A percentile compares a stretch with the other conserved stretches of the same genome.
Evolutionary conservation across 176 grass and related monocot species (phyloP).

Genomic region (Poa annua): DNA sequence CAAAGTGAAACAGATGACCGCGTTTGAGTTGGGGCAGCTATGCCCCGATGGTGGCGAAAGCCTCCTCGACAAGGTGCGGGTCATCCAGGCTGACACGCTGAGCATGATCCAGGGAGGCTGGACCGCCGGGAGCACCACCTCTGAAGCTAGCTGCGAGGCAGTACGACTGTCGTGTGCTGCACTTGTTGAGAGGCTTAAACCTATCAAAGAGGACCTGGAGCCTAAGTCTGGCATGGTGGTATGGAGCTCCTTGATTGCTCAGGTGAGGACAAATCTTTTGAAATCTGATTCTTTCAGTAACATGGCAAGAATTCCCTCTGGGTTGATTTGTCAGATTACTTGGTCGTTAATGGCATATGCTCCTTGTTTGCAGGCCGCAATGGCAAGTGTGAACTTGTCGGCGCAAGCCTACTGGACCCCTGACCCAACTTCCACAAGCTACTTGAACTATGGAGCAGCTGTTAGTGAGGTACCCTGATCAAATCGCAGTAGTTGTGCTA

Average conservation of each 20-base stretch:
- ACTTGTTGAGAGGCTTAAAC: conserved; percentile 66
- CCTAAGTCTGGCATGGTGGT: conserved; percentile 44
- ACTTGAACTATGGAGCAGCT: conserved; percentile 82
- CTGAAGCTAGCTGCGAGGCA: conserved; percentile 77
- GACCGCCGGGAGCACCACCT: conserved; percentile 78
- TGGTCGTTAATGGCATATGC: neutral
- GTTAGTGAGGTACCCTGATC: conserved; percentile 62
- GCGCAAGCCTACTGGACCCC: conserved; percentile 66
- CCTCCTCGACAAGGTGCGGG: conserved; percentile 64
- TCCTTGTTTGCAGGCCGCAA: conserved; percentile 50
- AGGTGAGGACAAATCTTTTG: conserved; percentile 45
- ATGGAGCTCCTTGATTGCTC: conserved; percentile 65
- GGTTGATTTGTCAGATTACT: neutral
- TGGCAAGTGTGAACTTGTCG: conserved; percentile 59
- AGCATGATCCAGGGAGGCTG: conserved; percentile 74
- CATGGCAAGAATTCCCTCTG: neutral
- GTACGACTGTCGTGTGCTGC: conserved; percentile 55
- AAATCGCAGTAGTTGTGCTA: neutral
- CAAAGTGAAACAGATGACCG: conserved; percentile 85
- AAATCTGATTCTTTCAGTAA: neutral
- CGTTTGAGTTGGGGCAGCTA: conserved; percentile 63
- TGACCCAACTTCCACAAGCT: conserved; percentile 41
- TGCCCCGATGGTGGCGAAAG: conserved; percentile 46
- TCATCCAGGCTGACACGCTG: conserved; percentile 75
- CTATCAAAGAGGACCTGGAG: conserved; percentile 66